A percentile compares a stretch with the other conserved stretches of the same genome.
Conservation (phyloP, 306 rosid species). For the Crataegus laevigata region DNA sequence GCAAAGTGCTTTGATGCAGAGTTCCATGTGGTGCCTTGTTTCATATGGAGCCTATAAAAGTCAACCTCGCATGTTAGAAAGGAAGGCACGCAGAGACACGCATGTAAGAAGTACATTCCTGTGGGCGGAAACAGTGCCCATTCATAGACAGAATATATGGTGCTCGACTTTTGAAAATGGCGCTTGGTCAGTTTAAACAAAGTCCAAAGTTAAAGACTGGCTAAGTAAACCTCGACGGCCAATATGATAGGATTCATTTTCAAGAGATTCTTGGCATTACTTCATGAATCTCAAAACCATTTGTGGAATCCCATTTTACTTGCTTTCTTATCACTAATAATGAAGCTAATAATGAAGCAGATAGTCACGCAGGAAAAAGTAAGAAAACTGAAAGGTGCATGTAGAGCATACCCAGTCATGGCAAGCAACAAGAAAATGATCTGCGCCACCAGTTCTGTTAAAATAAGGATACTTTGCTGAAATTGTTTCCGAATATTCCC, state of each 20-base stretch:
- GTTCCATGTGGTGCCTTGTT: constrained; percentile 97
- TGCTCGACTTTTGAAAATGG: neutral
- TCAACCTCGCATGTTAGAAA: constrained; percentile 1
- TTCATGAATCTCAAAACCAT: neutral
- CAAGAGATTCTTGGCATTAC: neutral
- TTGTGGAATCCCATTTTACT: neutral
- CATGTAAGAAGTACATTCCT: neutral
- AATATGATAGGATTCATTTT: neutral
- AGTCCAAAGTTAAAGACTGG: neutral
- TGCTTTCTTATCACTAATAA: neutral
- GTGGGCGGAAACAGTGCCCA: neutral
- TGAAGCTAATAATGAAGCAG: neutral
- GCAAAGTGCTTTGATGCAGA: constrained; percentile 87
- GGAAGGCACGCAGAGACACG: neutral
- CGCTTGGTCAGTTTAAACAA: neutral
- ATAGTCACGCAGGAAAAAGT: neutral
- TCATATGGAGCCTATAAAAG: constrained; percentile 79
- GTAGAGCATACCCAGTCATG: constrained; percentile 78
- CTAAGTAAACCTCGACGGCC: neutral
- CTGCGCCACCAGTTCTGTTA: constrained; percentile 86
- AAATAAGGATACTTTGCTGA: constrained; percentile 68
- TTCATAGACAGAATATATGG: neutral
- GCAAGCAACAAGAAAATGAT: constrained; percentile 96
- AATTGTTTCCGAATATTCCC: constrained; percentile 62
- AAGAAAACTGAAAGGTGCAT: constrained; percentile 4